phyloP scores from a whole-genome alignment of 2,329 filamentous ascomycete genomes.

The Phaeophleospora eucalypticola region DNA sequence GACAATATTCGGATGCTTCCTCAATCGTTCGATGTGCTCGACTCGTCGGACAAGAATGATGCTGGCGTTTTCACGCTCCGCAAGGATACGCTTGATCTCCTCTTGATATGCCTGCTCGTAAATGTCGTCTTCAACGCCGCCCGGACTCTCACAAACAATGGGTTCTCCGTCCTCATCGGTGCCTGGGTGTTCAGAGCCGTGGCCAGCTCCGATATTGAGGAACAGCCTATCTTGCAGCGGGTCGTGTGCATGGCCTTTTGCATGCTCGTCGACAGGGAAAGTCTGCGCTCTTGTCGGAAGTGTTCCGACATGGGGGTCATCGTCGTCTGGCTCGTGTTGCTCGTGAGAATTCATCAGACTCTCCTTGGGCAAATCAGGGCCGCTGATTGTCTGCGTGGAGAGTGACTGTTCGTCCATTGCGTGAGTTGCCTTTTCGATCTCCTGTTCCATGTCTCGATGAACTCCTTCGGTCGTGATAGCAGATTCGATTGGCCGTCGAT shows the following conservation, averaged over 20 bases:
- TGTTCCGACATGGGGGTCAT: constrained; percentile 10
- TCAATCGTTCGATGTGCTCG: constrained; percentile 35
- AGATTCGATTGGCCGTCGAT: constrained; percentile 48
- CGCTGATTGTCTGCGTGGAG: constrained; percentile 8
- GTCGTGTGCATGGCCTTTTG: constrained; percentile 62
- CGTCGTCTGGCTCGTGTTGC: constrained; percentile 4
- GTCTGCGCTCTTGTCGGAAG: constrained; percentile 28
- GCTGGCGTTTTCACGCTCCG: constrained; percentile 45
- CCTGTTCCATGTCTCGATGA: constrained; percentile 41
- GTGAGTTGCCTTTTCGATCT: constrained; percentile 16
- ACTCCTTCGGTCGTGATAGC: constrained; percentile 52
- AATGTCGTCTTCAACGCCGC: constrained; percentile 44
- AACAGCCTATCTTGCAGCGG: constrained; percentile 62
- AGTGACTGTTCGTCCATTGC: constrained; percentile 2
- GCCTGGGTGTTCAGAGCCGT: constrained; percentile 36
- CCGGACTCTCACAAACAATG: constrained; percentile 20
- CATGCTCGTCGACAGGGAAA: constrained; percentile 33
- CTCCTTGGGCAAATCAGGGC: constrained; percentile 3
- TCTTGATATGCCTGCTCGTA: constrained; percentile 84
- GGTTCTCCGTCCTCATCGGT: constrained; percentile 32
- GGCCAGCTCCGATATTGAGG: constrained; percentile 70
- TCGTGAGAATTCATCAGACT: neutral
- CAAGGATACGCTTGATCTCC: constrained; percentile 69
- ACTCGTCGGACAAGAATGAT: constrained; percentile 55
- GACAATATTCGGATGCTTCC: constrained; percentile 21